Evolutionary conservation across 495 filamentous ascomycete species (phyloP), one percentile per base, ranked within the genome.

Genomic region (Penicillium bialowiezense): DNA sequence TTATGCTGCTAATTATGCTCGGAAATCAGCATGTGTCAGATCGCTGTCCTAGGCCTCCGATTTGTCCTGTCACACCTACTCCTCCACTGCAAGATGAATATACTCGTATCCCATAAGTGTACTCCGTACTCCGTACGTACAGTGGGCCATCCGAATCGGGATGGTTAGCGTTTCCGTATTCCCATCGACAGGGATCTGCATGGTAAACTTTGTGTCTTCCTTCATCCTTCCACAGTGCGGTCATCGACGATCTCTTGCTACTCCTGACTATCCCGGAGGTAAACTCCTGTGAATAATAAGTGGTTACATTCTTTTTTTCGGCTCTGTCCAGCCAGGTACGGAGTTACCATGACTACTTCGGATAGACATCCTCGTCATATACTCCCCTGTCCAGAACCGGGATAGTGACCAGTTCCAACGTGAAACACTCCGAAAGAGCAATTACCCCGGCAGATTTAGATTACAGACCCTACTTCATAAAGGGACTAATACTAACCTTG

Each of bases 31-130:
- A 45, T 45, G 43, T 45, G 32, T 45, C 36, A 48, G 34, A 39
- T 38, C 34, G 34, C 37, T 51, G 50, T 56, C 52, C 59, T 43
- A 6, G n/a, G 7, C 13, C 52, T 59, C 59, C 55, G 59, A 59
- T 62, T 62, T 59, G 59, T 15, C 49, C n/a, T n/a, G n/a, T n/a
- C n/a, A n/a, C n/a, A n/a, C n/a, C n/a, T n/a, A n/a, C n/a, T n/a
- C n/a, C n/a, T n/a, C n/a, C n/a, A n/a, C n/a, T n/a, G n/a, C n/a
- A n/a, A n/a, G n/a, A n/a, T n/a, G n/a, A n/a, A n/a, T n/a, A n/a
- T n/a, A n/a, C n/a, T n/a, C n/a, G n/a, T n/a, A n/a, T n/a, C n/a
- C n/a, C n/a, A n/a, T n/a, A n/a, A n/a, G n/a, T 26, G 23, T 26
- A 26, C 23, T 26, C 23, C 23, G 8, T 26, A 26, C 23, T 26